A percentile compares a stretch with the other conserved stretches of the same genome.
Conservation (phyloP, 139 green algal genomes). For the Helicosporidium sp. region DNA sequence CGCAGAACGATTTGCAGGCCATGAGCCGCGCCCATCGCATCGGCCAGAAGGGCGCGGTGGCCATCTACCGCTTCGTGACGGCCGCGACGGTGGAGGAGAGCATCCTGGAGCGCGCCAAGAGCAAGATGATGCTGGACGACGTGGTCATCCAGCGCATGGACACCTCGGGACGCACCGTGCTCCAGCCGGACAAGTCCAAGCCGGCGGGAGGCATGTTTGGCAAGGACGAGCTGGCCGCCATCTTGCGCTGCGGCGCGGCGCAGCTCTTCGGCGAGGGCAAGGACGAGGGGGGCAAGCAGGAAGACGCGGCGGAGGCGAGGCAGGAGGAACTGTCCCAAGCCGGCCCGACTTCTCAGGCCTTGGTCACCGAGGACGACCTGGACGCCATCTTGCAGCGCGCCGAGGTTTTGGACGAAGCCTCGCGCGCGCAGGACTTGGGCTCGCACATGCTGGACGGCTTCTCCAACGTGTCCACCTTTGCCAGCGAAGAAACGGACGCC, state of each 20-base stretch:
- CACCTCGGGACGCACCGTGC: constrained; percentile 57
- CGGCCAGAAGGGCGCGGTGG: constrained; percentile 52
- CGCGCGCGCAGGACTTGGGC: constrained; percentile 6
- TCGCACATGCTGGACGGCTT: constrained; percentile 52
- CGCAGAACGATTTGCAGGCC: constrained; percentile 70
- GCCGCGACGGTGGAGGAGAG: constrained; percentile 72
- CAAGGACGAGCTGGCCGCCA: constrained; percentile 88
- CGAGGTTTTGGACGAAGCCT: constrained; percentile 41
- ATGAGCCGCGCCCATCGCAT: constrained; percentile 87
- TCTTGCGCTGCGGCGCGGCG: constrained; percentile 84
- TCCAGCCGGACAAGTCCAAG: too few species aligned
- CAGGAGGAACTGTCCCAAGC: too few species aligned
- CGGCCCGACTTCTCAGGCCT: too few species aligned
- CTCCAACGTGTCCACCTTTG: constrained; percentile 81
- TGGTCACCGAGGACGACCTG: constrained; percentile 69
- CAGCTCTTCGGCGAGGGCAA: constrained; percentile 71
- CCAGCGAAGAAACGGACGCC: constrained; percentile 62
- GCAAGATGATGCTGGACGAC: constrained; percentile 95
- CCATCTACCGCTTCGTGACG: constrained; percentile 82
- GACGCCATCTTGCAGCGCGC: constrained; percentile 78
- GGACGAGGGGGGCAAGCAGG: constrained; percentile 6
- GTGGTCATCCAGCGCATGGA: constrained; percentile 87
- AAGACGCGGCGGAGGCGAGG: constrained; percentile 15
- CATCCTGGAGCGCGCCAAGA: constrained; percentile 77
- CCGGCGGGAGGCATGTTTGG: constrained; percentile 44